Evolutionary conservation across 1,139 yeast genomes (phyloP).

Genomic region (Groenewaldozyma auringiensis): DNA sequence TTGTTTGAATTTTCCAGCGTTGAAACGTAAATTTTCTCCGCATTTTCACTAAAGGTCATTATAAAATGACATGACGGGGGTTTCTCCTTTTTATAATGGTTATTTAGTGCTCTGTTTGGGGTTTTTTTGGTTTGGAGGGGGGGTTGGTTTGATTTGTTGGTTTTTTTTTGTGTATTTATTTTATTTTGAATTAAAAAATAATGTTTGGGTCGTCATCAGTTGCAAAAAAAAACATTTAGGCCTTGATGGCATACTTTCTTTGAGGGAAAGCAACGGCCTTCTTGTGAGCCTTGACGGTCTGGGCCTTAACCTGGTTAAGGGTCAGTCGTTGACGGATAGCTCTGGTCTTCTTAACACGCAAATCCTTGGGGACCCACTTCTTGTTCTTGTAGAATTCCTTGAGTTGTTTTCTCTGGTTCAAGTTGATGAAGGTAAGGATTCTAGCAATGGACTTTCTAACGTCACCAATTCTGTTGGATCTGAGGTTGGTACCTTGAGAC

Average conservation of each 20-base stretch:
- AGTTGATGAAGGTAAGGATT: slow-evolving; percentile 94
- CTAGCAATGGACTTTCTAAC: slow-evolving; percentile 99
- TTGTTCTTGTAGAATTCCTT: slow-evolving; percentile 90
- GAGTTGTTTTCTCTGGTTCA: slow-evolving; percentile 92
- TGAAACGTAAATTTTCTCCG: too few relatives aligned
- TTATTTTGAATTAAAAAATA: neutral
- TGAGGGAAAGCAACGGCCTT: slow-evolving; percentile 93
- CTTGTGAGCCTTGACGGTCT: slow-evolving; percentile 88
- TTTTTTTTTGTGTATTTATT: neutral
- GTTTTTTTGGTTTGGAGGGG: neutral
- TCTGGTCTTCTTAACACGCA: slow-evolving; percentile 99
- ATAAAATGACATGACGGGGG: too few relatives aligned
- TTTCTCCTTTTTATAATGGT: neutral
- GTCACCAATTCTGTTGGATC: slow-evolving; percentile 70
- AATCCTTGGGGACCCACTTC: slow-evolving; percentile 97
- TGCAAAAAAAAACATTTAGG: slow-evolving; percentile 42
- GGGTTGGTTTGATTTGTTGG: neutral
- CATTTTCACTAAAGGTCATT: neutral
- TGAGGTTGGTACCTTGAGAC: slow-evolving; percentile 35
- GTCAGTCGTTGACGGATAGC: slow-evolving; percentile 98
- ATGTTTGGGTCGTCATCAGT: slow-evolving; percentile 4
- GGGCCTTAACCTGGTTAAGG: slow-evolving; percentile 70
- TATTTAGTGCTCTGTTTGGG: neutral
- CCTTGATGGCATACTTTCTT: slow-evolving; percentile 98
- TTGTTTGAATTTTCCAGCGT: slow-evolving; percentile 19